These are phyloP conservation scores for Prosopis cineraria DNA, from an alignment of 306 rosid genomes.

Conservation along the genomic window DNA sequence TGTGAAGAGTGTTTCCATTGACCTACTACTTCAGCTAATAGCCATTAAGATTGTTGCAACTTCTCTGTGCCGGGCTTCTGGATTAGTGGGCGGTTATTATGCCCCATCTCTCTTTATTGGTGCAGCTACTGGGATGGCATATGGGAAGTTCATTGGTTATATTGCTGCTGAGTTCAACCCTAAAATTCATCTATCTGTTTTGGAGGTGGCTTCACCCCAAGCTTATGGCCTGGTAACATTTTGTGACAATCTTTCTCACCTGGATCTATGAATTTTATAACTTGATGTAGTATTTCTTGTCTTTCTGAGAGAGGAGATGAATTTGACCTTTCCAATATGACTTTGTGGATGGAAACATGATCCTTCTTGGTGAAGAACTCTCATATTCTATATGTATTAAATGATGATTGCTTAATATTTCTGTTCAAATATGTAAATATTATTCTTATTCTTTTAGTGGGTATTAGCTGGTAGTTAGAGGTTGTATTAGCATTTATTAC, in stretches of 20 bases:
- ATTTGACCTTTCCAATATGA: slow-evolving; percentile 24
- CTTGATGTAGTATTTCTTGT: slow-evolving; percentile 26
- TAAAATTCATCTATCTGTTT: slow-evolving; percentile 56
- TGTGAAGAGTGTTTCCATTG: slow-evolving; percentile 72
- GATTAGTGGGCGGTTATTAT: slow-evolving; percentile 94
- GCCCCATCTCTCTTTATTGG: slow-evolving; percentile 97
- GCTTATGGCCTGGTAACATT: slow-evolving; percentile 92
- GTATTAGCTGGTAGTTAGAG: too few species aligned
- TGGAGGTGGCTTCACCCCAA: slow-evolving; percentile 95
- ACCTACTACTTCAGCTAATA: slow-evolving; percentile 75
- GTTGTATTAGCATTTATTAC: too few species aligned
- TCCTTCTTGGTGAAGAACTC: slow-evolving; percentile 30
- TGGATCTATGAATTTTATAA: slow-evolving; percentile 24
- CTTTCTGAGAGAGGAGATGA: slow-evolving; percentile 13
- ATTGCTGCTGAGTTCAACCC: slow-evolving; percentile 63
- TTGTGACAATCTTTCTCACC: slow-evolving; percentile 32
- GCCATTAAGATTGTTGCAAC: slow-evolving; percentile 83
- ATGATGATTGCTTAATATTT: slow-evolving; percentile 5
- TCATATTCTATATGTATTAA: neutral
- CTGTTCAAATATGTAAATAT: too few species aligned
- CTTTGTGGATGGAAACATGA: slow-evolving; percentile 27
- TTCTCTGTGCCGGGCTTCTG: slow-evolving; percentile 89
- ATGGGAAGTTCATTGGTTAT: slow-evolving; percentile 73
- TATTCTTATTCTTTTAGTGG: too few species aligned
- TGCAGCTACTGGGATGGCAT: slow-evolving; percentile 94